Conservation (phyloP, 1,139 yeast species). For the Geotrichum histeridarum region DNA sequence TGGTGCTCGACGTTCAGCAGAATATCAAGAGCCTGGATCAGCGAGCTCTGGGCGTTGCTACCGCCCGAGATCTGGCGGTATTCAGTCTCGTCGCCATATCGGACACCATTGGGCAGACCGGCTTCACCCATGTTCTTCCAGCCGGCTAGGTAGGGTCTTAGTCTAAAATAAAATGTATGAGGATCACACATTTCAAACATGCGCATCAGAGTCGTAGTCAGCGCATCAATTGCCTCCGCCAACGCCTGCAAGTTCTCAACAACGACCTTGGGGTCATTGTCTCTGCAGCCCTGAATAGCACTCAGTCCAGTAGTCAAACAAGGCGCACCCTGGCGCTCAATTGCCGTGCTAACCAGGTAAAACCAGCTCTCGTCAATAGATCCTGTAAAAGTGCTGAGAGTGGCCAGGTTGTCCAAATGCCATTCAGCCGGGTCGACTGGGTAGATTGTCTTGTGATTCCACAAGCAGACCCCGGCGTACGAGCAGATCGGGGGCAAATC, state of each 20-base stretch:
- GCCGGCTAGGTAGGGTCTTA: conserved; percentile 88
- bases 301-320: conserved; percentile 55
- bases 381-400: conserved; percentile 83
- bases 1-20: conserved; percentile 69
- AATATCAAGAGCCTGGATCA: conserved; percentile 81
- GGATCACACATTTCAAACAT: conserved; percentile 97
- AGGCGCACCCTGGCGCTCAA: conserved; percentile 76
- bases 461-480: conserved; percentile 78
- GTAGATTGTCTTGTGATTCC: conserved; percentile 73
- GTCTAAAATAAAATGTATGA: conserved; percentile 76
- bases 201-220: conserved; percentile 69
- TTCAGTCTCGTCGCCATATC: conserved; percentile 59
- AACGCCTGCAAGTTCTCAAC: conserved; percentile 50
- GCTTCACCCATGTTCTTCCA: conserved; percentile 90
- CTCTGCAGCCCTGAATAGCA: conserved; percentile 55
- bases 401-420: conserved; percentile 63
- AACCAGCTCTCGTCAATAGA: conserved; percentile 92
- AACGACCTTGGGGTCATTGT: conserved; percentile 41
- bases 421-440: conserved; percentile 44
- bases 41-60: conserved; percentile 86
- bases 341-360: conserved; percentile 78
- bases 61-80: conserved; percentile 78
- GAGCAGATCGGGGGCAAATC: conserved; percentile 84
- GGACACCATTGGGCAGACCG: conserved; percentile 74
- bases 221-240: conserved; percentile 69